Conservation (phyloP, 2,329 filamentous ascomycete genomes). For the Fusarium sp. region DNA sequence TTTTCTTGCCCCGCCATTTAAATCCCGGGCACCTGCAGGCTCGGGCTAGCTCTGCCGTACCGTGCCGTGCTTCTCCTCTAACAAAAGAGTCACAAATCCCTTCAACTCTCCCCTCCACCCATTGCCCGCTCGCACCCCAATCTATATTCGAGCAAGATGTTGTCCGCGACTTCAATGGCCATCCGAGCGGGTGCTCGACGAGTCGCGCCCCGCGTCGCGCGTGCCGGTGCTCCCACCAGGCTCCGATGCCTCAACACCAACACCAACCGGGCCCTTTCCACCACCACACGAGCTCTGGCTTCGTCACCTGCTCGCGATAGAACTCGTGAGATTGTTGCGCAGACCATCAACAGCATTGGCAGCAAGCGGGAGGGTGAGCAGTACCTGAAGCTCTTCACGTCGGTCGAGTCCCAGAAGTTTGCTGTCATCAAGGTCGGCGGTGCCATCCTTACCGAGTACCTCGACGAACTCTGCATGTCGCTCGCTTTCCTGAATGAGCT, state of each 20-base stretch:
- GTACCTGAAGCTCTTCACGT: slow-evolving; percentile 97
- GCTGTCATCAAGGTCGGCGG: slow-evolving; percentile 98
- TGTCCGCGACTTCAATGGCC: slow-evolving; percentile 56
- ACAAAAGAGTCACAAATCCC: slow-evolving; percentile 21
- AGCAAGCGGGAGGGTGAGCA: slow-evolving; percentile 97
- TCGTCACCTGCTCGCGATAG: slow-evolving; percentile 43
- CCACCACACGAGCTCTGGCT: slow-evolving; percentile 30
- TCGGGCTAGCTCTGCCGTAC: slow-evolving; percentile 1
- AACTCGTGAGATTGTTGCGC: slow-evolving; percentile 53
- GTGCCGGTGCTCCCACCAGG: slow-evolving; percentile 36
- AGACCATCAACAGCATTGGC: slow-evolving; percentile 90
- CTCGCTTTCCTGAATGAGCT: slow-evolving; percentile 94
- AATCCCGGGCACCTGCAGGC: slow-evolving; percentile 5
- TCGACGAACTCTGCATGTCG: slow-evolving; percentile 89
- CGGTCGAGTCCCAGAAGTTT: slow-evolving; percentile 95
- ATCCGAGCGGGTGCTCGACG: slow-evolving; percentile 58
- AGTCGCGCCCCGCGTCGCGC: slow-evolving; percentile 49
- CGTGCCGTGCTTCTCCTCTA: slow-evolving; percentile 1
- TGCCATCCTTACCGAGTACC: slow-evolving; percentile 92
- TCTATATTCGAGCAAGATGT: slow-evolving; percentile 50
- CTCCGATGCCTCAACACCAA: slow-evolving; percentile 42
- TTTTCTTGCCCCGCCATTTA: slow-evolving; percentile 33
- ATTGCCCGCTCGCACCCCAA: slow-evolving; percentile 14
- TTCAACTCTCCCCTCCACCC: slow-evolving; percentile 14
- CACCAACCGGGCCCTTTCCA: slow-evolving; percentile 46